These are phyloP conservation scores for Penicillium griseofulvum DNA, from an alignment of 2,329 filamentous ascomycete species.

Conservation along the genomic window DNA sequence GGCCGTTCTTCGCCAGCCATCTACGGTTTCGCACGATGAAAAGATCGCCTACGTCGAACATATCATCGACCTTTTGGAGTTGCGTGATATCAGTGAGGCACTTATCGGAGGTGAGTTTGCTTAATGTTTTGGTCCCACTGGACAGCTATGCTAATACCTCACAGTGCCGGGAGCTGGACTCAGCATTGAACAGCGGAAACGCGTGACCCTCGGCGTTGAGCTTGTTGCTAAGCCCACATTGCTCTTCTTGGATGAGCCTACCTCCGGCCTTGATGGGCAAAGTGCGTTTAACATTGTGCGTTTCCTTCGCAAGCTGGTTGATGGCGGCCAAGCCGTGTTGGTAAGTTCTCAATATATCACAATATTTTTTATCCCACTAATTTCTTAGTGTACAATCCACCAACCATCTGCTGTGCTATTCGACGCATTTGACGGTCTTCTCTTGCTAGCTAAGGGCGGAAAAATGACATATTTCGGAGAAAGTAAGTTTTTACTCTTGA, in stretches of 20 bases:
- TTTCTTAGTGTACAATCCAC: slow-evolving; percentile 57
- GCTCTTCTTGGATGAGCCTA: slow-evolving; percentile 61
- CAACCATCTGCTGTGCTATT: slow-evolving; percentile 68
- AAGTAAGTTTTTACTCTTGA: slow-evolving; percentile 23
- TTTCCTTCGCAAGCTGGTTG: slow-evolving; percentile 65
- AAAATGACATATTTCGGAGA: slow-evolving; percentile 67
- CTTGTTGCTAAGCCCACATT: slow-evolving; percentile 60
- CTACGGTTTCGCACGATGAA: slow-evolving; percentile 53
- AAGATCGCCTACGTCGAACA: slow-evolving; percentile 65
- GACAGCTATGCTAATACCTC: slow-evolving; percentile 6
- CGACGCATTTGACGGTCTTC: slow-evolving; percentile 63
- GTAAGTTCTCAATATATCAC: slow-evolving; percentile 33
- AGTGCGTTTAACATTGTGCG: slow-evolving; percentile 57
- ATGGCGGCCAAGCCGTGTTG: slow-evolving; percentile 64
- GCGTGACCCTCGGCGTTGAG: slow-evolving; percentile 60
- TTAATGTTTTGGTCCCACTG: background rate
- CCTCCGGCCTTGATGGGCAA: slow-evolving; percentile 64
- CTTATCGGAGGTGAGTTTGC: slow-evolving; percentile 52
- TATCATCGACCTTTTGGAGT: slow-evolving; percentile 64
- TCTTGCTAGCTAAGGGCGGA: slow-evolving; percentile 64
- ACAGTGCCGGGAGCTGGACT: slow-evolving; percentile 54
- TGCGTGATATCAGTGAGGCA: slow-evolving; percentile 62
- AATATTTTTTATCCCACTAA: background rate
- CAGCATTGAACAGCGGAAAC: slow-evolving; percentile 64
- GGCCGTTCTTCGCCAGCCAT: slow-evolving; percentile 60